phyloP scores from a whole-genome alignment of 441 rosid species.

The Erodium trifolium region DNA sequence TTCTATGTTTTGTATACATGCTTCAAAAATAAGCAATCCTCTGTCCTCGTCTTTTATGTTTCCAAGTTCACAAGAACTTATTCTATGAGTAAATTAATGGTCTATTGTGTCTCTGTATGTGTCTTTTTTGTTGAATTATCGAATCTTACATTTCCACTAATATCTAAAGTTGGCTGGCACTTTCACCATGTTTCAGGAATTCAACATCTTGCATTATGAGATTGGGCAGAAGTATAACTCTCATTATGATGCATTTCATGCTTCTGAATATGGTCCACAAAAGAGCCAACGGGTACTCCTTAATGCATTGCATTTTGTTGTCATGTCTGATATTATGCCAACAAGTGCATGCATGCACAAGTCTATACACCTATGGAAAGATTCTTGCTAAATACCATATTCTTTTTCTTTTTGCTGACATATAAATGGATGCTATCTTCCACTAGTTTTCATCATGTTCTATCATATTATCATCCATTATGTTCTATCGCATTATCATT shows the following conservation, averaged over 20 bases:
- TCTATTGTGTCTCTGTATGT: not conserved
- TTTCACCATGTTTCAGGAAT: slow-evolving; percentile 42
- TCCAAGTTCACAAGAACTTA: no score
- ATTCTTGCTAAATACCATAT: not conserved
- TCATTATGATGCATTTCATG: slow-evolving; percentile 49
- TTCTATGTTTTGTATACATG: not conserved
- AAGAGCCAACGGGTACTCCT: slow-evolving; percentile 44
- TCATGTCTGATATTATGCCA: not conserved
- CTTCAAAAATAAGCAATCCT: not conserved
- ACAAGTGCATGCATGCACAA: not conserved
- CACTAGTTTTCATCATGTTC: not conserved
- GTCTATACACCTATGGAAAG: not conserved
- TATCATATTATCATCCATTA: not conserved
- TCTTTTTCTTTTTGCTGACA: not conserved
- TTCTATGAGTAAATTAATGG: not conserved
- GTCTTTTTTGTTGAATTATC: slow-evolving; percentile 16
- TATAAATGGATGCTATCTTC: not conserved
- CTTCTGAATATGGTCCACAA: slow-evolving; percentile 46
- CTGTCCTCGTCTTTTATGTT: not conserved
- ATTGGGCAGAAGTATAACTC: slow-evolving; percentile 12
- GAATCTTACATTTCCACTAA: slow-evolving; percentile 27
- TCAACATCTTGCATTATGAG: slow-evolving; percentile 59
- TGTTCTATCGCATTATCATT: no score
- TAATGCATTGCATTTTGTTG: not conserved
- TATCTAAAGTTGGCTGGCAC: slow-evolving; percentile 28